Percentiles rank a stretch among this genome's conserved stretches.
These are phyloP conservation scores for Crucibulum cyathiforme DNA, from an alignment of 1,284 basidiomycete genomes.

Conservation along the genomic window DNA sequence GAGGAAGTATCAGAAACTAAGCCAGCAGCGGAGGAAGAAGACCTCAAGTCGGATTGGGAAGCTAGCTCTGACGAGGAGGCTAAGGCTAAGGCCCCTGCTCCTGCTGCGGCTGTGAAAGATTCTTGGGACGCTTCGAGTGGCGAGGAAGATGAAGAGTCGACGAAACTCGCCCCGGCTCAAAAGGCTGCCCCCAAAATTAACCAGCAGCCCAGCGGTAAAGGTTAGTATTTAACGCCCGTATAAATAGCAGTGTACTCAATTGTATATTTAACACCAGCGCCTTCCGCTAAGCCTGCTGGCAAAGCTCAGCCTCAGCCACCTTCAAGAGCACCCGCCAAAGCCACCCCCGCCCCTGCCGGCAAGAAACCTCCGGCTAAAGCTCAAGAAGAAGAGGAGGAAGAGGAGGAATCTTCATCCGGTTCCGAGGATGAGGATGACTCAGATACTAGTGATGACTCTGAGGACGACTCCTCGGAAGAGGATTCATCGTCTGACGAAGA, in stretches of 20 bases:
- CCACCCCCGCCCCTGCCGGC: constrained; percentile 20
- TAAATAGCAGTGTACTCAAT: constrained; percentile 11
- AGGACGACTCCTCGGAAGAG: constrained; percentile 31
- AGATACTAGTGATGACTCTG: constrained; percentile 54
- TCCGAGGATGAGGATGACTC: constrained; percentile 34
- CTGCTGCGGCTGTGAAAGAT: constrained; percentile 63
- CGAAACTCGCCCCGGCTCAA: constrained; percentile 12
- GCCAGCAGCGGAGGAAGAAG: constrained; percentile 37
- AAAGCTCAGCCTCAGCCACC: neutral
- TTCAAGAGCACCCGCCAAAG: constrained; percentile 25
- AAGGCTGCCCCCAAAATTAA: constrained; percentile 31
- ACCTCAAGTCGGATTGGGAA: constrained; percentile 87
- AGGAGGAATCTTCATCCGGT: constrained; percentile 32
- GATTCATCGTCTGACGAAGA: constrained; percentile 67
- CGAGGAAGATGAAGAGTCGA: constrained; percentile 55
- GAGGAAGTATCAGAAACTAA: constrained; percentile 27
- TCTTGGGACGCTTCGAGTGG: constrained; percentile 88
- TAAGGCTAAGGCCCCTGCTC: constrained; percentile 17
- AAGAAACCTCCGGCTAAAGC: constrained; percentile 17
- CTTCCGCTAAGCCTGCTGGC: constrained; percentile 4
- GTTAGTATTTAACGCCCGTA: neutral
- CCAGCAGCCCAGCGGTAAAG: neutral
- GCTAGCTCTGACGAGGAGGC: constrained; percentile 65
- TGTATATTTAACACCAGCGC: constrained; percentile 16
- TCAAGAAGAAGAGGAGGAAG: constrained; percentile 19